Evolutionary conservation across 2,329 filamentous ascomycete genomes (phyloP).

Genomic region (Colletotrichum incanum): DNA sequence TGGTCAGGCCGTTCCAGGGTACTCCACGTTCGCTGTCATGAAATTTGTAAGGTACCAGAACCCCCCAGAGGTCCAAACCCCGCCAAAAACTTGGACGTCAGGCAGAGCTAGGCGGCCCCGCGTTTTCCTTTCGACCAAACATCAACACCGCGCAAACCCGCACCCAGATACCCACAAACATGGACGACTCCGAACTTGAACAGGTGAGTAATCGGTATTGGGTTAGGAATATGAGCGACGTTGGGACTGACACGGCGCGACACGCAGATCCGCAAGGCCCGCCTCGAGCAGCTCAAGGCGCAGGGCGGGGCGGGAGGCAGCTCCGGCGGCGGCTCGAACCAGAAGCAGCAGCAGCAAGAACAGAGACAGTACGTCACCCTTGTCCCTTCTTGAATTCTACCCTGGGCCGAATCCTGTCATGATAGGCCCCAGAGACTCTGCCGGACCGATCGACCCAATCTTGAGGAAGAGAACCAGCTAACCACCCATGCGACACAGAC

Average conservation of each 20-base stretch:
- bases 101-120: conserved; percentile 36
- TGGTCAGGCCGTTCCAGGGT: conserved; percentile 1
- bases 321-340: conserved; percentile 63
- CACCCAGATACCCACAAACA: conserved; percentile 42
- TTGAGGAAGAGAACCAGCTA: conserved; percentile 40
- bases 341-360: conserved; percentile 77
- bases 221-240: not conserved
- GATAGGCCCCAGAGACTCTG: not conserved
- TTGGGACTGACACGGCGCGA: conserved; percentile 25
- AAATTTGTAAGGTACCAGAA: conserved; percentile 28
- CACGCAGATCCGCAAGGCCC: conserved; percentile 86
- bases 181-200: conserved; percentile 63
- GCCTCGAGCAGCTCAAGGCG: conserved; percentile 92
- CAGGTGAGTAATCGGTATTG: conserved; percentile 49
- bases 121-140: conserved; percentile 38
- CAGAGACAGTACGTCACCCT: conserved; percentile 57
- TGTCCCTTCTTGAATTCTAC: not conserved
- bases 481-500: conserved; percentile 49
- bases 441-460: not conserved
- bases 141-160: conserved; percentile 29
- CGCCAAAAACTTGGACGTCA: conserved; percentile 42
- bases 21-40: not conserved
- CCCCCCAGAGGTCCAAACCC: conserved; percentile 30
- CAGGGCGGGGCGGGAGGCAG: conserved; percentile 67
- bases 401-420: not conserved